Evolutionary conservation across 805 yeast species (phyloP), one percentile per base, ranked within the genome.

Genomic region (Cyberlindnera lachancei): DNA sequence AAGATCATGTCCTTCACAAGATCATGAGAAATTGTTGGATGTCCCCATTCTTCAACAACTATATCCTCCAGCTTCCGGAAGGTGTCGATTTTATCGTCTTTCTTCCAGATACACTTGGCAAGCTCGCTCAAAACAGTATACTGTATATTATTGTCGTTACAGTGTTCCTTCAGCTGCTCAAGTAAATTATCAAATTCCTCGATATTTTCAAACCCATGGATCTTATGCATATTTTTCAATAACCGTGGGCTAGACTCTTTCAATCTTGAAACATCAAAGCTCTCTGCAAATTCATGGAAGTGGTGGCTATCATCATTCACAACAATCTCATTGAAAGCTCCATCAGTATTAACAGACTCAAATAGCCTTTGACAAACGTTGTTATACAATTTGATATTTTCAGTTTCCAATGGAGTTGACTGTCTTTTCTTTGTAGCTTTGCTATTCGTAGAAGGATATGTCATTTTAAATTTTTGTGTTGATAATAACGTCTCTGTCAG

Each of bases 161-260:
- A 61, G 35, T 54, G 50, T 6, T 42, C 48, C 7, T 37, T 25
- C 15, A 63, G 37, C 27, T 65, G 70, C 4, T 46, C 50, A 29
- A 64, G 27, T 66, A 65, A 59, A 20, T 59, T 52, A 30, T 61
- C 69, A 30, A 59, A 52, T 38, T 64, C 68, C 5, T 38, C 40
- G 9, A 61, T 24, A 9, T 34, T 35, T 3, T 39, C 31, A 6
- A 60, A 42, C 1, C 27, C 18, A 1, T 63, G 61, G 8, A 56
- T 30, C 6, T 40, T 37, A 2, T 33, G 30, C 12, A 51, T 22
- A 4, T 55, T 52, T 1, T 37, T 16, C 25, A 60, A 33, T 3
- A 38, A 16, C 2, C 15, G 18, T 2, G 52, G 40, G 3, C 13
- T 17, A n/a, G 11, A 12, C 4, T 28, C 34, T 3, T 30, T 22